Base-by-base conservation (phyloP, 306 rosid genomes). In the Vigna reflexopilosa region DNA sequence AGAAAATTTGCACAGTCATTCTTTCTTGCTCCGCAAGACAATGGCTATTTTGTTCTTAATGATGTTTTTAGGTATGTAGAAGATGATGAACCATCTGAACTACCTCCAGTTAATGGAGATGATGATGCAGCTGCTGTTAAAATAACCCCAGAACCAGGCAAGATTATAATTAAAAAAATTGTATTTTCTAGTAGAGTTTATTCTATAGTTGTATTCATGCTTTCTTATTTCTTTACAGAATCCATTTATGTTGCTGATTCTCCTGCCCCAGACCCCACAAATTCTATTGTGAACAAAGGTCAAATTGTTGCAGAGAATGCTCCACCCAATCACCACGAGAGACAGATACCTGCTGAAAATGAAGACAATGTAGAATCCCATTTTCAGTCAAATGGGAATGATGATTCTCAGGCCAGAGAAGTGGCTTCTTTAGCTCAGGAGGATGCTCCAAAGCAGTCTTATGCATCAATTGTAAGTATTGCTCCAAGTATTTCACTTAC, bases 11-110 rank as follows among this genome's bases (percentile, higher is more conserved):
- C 85, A 0, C 97, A 91, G 74, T 89, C 93, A 2, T 91, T 91
- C 86, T 91, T 91, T 57, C 97, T 91, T 63, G 97, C 97, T 61
- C 97, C 97, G 26, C 97, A 91, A 77, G 94, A 88, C 75, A 88
- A 67, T 38, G 97, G 97, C 26, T 91, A 83, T 77, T 91, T 86
- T 79, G 94, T 91, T 80, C 76, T 89, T 69, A 91, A 89, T 82
- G 97, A 91, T 81, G 91, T 91, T 51, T 88, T 91, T 78, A 82
- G 94, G 89, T 91, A 80, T 76, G 78, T 91, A 24, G 97, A 89
- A 73, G 91, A 88, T 26, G 68, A 17, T 63, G 90, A 85, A 71
- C 67, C 75, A 32, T 85, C 83, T 32, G 85, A 83, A 70, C 77
- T 36, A 36, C 83, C 62, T 82, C 68, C 80, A 22, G 67, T 80